Base-by-base conservation (phyloP, 2,329 filamentous ascomycete genomes). In the Pseudocercospora macadamiae region DNA sequence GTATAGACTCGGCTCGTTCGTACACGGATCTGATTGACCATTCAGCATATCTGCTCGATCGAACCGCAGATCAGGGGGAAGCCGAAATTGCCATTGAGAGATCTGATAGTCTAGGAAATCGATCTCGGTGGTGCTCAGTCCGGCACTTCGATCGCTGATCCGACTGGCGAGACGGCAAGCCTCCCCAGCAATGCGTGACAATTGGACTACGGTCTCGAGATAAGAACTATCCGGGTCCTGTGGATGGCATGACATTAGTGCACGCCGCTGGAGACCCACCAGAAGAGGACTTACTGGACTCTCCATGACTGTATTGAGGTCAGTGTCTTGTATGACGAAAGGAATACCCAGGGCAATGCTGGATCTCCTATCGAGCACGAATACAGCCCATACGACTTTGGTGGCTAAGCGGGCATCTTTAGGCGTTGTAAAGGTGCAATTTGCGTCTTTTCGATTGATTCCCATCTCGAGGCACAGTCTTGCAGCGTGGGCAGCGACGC, bases 361-460 rank as follows among this genome's bases (percentile, higher is more conserved):
- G 39, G 39, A 44, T 44, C 39, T 44, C 39, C 39, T 44, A 44
- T 44, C 39, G 39, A 44, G 39, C 39, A 44, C 39, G 39, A 44
- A 44, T 19, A 44, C 39, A 44, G 39, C 39, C 39, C 39, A 44
- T 18, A 44, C 39, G 9, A 44, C 39, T 23, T 44, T 44, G 14
- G 39, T 44, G 39, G 39, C 39, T 44, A 44, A 23, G 39, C 14
- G 39, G 39, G 39, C 39, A 44, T 44, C 39, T 44, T 44, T 44
- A 44, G 39, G 4, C 39, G 39, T 44, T 18, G 14, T 44, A 44
- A 44, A 44, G 16, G 39, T 44, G 39, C 39, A 44, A 44, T 44
- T 44, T 16, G 39, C 39, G 39, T 44, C 39, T 44, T 44, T 44
- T 16, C 39, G 39, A 44, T 44, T 44, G 39, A 44, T 44, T 9